Conservation (phyloP, 2,329 filamentous ascomycete species). For the Didymellaceae sp. region DNA sequence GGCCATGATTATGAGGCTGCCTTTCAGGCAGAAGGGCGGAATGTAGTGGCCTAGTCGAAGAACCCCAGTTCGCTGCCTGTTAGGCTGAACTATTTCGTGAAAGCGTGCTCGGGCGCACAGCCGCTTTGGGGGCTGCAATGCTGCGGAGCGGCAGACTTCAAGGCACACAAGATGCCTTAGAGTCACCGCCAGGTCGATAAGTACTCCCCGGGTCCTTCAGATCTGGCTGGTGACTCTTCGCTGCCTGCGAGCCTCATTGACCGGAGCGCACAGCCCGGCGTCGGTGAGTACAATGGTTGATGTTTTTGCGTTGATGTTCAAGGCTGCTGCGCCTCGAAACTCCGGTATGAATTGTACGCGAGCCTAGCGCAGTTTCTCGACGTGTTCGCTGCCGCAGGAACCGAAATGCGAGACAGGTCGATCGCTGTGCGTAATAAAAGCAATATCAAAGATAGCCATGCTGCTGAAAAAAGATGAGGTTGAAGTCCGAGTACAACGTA, state of each 20-base stretch:
- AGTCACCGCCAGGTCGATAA: constrained; percentile 33
- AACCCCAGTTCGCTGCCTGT: constrained; percentile 42
- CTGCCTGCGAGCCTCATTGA: constrained; percentile 27
- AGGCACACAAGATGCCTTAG: constrained; percentile 29
- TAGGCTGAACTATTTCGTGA: constrained; percentile 24
- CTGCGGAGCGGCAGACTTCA: constrained; percentile 34
- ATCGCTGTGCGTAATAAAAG: constrained; percentile 11
- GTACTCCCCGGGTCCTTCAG: constrained; percentile 34
- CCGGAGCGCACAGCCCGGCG: constrained; percentile 41
- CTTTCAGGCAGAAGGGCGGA: constrained; percentile 36
- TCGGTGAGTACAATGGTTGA: constrained; percentile 21
- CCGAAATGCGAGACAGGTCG: constrained; percentile 15
- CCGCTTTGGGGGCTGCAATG: constrained; percentile 30
- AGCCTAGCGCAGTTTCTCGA: constrained; percentile 2
- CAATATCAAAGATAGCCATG: constrained; percentile 1
- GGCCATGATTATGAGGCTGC: constrained; percentile 26
- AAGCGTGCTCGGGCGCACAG: constrained; percentile 34
- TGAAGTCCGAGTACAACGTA: constrained; percentile 26
- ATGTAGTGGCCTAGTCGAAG: constrained; percentile 25
- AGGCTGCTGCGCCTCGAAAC: constrained; percentile 32
- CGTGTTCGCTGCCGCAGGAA: constrained; percentile 5
- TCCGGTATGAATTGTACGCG: constrained; percentile 1
- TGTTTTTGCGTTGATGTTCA: constrained; percentile 12
- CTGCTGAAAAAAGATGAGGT: constrained; percentile 3
- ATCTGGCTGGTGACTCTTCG: constrained; percentile 26